Base-by-base conservation (phyloP, 352 stramenopile species). In the Globisporangium spinosum region DNA sequence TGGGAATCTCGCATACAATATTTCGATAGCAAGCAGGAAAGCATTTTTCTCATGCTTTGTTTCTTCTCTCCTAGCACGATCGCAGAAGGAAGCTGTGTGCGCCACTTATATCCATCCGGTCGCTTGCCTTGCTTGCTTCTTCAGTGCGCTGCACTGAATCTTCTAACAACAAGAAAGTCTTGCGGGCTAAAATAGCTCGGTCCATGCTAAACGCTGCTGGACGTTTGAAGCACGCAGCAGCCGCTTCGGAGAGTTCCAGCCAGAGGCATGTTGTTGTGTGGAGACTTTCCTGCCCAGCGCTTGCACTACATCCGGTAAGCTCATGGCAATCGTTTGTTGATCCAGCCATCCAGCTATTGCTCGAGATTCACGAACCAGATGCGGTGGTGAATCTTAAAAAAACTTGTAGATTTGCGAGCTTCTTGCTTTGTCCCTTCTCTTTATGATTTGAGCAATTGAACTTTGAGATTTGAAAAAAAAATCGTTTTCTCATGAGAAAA, bases 361-460 rank as follows among this genome's bases (percentile, higher is more conserved):
- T 15, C 12, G 53, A 58, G 53, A 58, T 58, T 58, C 53, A 29
- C 53, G 53, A 58, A 58, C 53, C 53, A 58, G 53, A 58, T 58
- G 53, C 53, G 20, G n/a, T 35, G 4, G 3, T 5, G 53, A 58
- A 58, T 58, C 53, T 58, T 25, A 47, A 47, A 29, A 29, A 32
- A 32, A 32, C 29, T 32, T 5, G 29, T 32, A 49, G 40, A 49
- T 49, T 49, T 49, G 40, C 49, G 49, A 57, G 49, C 49, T 27
- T 32, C 6, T 57, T 57, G 22, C 22, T 57, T 20, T 57, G n/a
- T 56, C n/a, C 49, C 22, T 23, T 27, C 10, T 57, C 32, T 10
- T 38, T n/a, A 49, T n/a, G 40, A n/a, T 20, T 47, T 38, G 32
- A 38, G 32, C 32, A 38, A 12, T 38, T 38, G 40, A 49, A 22